Evolutionary conservation across 2,329 filamentous ascomycete species (phyloP).

Genomic region (Kalaharituber pfeilii): DNA sequence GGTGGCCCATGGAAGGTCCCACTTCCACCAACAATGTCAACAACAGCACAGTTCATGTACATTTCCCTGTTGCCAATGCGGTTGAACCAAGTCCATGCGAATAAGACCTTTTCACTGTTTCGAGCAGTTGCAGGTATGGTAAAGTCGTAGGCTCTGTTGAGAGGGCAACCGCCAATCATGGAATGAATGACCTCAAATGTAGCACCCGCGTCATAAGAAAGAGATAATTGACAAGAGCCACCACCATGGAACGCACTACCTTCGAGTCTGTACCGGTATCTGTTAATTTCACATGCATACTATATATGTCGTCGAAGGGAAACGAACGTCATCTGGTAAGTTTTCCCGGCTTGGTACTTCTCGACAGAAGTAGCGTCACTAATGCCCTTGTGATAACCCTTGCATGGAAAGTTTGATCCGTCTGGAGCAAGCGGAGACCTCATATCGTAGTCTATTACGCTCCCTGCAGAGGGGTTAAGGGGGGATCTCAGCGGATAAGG

Average conservation of each 20-base stretch:
- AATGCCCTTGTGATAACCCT: constrained; percentile 24
- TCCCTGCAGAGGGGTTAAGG: background rate
- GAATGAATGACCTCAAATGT: constrained; percentile 53
- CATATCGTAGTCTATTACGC: constrained; percentile 24
- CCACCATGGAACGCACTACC: constrained; percentile 45
- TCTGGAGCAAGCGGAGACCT: constrained; percentile 39
- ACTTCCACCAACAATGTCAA: constrained; percentile 41
- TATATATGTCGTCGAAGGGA: background rate
- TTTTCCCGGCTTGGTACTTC: background rate
- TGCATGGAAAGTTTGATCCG: constrained; percentile 70
- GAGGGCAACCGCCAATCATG: constrained; percentile 41
- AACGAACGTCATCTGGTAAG: background rate
- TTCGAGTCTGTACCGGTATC: constrained; percentile 38
- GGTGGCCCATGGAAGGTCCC: constrained; percentile 32
- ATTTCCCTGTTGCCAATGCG: constrained; percentile 52
- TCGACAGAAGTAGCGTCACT: background rate
- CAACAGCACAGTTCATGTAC: constrained; percentile 68
- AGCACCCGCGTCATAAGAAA: constrained; percentile 54
- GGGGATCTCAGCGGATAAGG: background rate
- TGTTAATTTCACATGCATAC: too few relatives aligned
- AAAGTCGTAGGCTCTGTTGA: constrained; percentile 16
- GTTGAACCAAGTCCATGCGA: constrained; percentile 7
- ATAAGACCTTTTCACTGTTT: background rate
- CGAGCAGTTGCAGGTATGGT: constrained; percentile 1
- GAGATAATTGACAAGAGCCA: constrained; percentile 57